Conservation (phyloP, 2,329 filamentous ascomycete genomes). For the Colletotrichum sp. region DNA sequence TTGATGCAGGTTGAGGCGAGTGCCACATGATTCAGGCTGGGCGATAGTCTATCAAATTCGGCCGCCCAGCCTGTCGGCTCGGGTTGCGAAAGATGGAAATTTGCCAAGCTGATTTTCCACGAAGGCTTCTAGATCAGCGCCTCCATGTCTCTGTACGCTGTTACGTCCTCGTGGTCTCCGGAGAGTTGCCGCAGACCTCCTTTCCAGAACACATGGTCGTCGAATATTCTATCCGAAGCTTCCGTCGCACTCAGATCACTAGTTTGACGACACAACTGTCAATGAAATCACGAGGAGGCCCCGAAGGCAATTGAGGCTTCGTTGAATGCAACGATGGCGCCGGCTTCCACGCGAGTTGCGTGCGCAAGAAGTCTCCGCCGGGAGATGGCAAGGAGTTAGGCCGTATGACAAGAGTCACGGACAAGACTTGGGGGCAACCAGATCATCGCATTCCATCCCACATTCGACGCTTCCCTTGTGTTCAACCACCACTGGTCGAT, state of each 20-base stretch:
- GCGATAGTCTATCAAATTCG: not conserved
- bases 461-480: not conserved
- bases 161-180: not conserved
- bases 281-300: not conserved
- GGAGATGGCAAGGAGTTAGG: not conserved
- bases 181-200: not conserved
- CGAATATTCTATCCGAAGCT: not conserved
- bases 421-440: not conserved
- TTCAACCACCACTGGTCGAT: not conserved
- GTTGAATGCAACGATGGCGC: not conserved
- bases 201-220: not conserved
- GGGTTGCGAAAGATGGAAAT: not conserved
- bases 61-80: not conserved
- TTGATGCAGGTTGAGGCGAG: not conserved
- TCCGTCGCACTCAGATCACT: slow-evolving; percentile 2
- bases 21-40: not conserved
- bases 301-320: not conserved
- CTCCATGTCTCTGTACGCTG: not conserved
- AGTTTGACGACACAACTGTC: not conserved
- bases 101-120: not conserved
- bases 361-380: not conserved
- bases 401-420: not conserved
- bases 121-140: not conserved
- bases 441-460: not conserved
- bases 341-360: not conserved